These are phyloP conservation scores for Thalia dealbata DNA, from an alignment of 176 grass and related monocot genomes.

Conservation along the genomic window DNA sequence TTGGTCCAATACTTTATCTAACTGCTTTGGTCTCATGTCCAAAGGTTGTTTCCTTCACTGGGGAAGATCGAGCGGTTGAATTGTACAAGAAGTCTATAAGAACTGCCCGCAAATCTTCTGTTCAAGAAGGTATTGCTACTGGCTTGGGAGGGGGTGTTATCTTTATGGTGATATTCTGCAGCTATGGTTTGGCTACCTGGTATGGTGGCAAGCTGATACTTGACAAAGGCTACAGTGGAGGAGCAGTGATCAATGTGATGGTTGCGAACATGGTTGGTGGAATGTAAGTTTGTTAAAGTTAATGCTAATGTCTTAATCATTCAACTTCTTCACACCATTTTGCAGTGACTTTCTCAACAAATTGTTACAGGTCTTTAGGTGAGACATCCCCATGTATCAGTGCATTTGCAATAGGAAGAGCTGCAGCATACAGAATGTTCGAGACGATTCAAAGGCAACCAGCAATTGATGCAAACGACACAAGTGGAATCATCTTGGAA, in stretches of 20 bases:
- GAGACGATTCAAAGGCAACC: constrained; percentile 65
- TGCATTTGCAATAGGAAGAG: constrained; percentile 76
- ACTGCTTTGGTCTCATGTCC: constrained; percentile 1
- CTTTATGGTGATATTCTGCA: constrained; percentile 48
- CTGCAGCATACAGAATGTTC: constrained; percentile 78
- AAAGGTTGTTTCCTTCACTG: constrained; percentile 73
- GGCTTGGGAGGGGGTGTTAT: constrained; percentile 49
- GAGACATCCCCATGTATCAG: constrained; percentile 53
- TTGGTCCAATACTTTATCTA: no score
- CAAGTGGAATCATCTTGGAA: constrained; percentile 46
- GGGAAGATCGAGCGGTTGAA: constrained; percentile 52
- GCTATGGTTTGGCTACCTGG: constrained; percentile 66
- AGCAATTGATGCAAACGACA: constrained; percentile 45
- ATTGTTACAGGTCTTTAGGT: constrained; percentile 56
- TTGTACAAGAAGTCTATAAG: constrained; percentile 54
- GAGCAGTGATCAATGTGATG: constrained; percentile 47
- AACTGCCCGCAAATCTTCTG: constrained; percentile 41
- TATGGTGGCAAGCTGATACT: constrained; percentile 66
- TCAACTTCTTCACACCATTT: neutral
- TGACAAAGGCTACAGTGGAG: constrained; percentile 66
- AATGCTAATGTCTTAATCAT: no score
- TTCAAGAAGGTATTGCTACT: constrained; percentile 39
- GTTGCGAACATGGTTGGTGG: constrained; percentile 46
- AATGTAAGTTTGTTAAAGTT: constrained; percentile 50
- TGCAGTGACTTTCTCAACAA: constrained; percentile 6